A percentile compares a stretch with the other conserved stretches of the same genome.
Evolutionary conservation across 352 stramenopile genomes (phyloP).

Genomic region (Globisporangium middletonii): DNA sequence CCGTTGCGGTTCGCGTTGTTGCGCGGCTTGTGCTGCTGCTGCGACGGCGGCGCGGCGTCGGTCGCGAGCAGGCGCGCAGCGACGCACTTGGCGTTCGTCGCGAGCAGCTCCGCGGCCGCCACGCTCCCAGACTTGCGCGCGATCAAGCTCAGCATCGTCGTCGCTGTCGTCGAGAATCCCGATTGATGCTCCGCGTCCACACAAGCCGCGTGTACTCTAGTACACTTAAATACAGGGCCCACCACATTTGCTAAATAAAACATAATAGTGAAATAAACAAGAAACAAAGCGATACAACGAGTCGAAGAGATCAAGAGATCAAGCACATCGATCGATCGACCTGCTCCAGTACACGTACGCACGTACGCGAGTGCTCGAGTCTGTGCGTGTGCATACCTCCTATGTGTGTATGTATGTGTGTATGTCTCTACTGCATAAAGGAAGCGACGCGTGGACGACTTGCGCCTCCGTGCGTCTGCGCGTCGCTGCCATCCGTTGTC

Average conservation of each 20-base stretch:
- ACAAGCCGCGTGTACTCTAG: too few relatives aligned
- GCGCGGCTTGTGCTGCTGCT: slow-evolving; percentile 23
- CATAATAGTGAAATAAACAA: too few relatives aligned
- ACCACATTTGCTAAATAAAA: too few relatives aligned
- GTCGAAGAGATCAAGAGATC: background rate
- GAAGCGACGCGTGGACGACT: slow-evolving; percentile 4
- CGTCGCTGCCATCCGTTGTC: slow-evolving; percentile 1
- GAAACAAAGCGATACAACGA: too few relatives aligned
- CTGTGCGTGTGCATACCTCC: too few relatives aligned
- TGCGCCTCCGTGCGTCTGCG: slow-evolving; percentile 2
- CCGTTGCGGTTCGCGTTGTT: slow-evolving; percentile 9
- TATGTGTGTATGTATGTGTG: background rate
- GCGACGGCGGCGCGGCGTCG: slow-evolving; percentile 9
- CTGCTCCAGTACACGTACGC: background rate
- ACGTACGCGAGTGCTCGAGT: too few relatives aligned
- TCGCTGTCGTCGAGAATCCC: background rate
- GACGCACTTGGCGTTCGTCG: slow-evolving; percentile 15
- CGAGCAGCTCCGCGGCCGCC: slow-evolving; percentile 12
- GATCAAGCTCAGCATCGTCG: slow-evolving; percentile 15
- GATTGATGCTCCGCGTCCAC: slow-evolving; percentile 1
- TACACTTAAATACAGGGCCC: too few relatives aligned
- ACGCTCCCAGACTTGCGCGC: slow-evolving; percentile 8
- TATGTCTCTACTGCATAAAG: slow-evolving; percentile 8
- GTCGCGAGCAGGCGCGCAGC: slow-evolving; percentile 12
- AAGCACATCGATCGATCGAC: background rate